Percentiles rank a stretch among this genome's conserved stretches.
These are phyloP conservation scores for Cladophialophora immunda DNA, from an alignment of 2,329 filamentous ascomycete genomes.

Conservation along the genomic window DNA sequence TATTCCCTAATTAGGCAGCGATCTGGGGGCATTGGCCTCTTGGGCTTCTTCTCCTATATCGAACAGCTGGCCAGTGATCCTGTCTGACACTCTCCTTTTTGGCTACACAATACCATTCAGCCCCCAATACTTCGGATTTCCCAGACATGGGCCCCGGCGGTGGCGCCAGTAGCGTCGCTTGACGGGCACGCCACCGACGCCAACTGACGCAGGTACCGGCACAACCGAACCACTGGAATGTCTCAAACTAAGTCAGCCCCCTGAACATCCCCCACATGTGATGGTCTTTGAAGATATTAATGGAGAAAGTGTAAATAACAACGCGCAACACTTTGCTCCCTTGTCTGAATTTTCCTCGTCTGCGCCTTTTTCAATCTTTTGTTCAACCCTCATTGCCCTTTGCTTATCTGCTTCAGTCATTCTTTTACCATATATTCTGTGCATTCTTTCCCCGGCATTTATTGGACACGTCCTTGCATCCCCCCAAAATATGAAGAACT, in stretches of 20 bases:
- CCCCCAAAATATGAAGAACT: conserved; percentile 45
- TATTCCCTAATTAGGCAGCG: too few species aligned
- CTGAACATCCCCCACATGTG: conserved; percentile 1
- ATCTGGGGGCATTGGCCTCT: too few species aligned
- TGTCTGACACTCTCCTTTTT: too few species aligned
- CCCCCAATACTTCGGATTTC: too few species aligned
- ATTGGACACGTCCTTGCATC: not conserved
- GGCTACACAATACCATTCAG: too few species aligned
- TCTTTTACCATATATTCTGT: not conserved
- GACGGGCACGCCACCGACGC: not conserved
- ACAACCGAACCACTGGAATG: not conserved
- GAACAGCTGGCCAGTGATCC: too few species aligned
- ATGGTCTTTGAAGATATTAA: not conserved
- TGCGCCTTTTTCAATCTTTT: not conserved
- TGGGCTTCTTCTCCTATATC: too few species aligned
- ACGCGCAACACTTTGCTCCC: not conserved
- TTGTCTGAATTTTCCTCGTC: not conserved
- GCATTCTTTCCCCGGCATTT: not conserved
- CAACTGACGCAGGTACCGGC: not conserved
- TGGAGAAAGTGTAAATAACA: not conserved
- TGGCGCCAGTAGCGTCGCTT: not conserved
- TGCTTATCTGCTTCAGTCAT: not conserved
- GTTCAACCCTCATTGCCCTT: not conserved
- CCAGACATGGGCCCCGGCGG: conserved; percentile 55
- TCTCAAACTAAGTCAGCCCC: conserved; percentile 5